Conservation (phyloP, 2,329 filamentous ascomycete genomes). For the Rhytidhysteron rufulum region DNA sequence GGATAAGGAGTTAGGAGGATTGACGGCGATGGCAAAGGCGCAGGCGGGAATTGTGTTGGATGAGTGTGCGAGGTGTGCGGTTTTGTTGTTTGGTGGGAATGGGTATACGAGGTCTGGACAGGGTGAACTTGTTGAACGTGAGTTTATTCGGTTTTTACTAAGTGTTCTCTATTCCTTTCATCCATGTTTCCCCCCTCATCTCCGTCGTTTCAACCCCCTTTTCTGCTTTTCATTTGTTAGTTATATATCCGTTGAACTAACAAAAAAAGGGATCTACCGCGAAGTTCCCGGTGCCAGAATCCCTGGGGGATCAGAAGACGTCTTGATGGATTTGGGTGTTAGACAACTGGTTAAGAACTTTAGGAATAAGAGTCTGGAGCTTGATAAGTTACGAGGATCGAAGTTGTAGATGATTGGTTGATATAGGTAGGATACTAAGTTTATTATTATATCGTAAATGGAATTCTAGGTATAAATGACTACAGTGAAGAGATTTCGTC, state of each 20-base stretch:
- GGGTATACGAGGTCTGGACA: conserved; percentile 67
- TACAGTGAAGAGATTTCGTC: no score
- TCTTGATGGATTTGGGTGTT: conserved; percentile 66
- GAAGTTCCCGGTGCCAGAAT: conserved; percentile 60
- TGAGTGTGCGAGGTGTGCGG: conserved; percentile 65
- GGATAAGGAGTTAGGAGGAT: conserved; percentile 63
- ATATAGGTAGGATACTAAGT: conserved; percentile 36
- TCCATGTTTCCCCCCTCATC: no score
- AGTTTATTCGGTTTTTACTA: conserved; percentile 31
- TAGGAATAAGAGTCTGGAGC: conserved; percentile 52
- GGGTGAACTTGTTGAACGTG: conserved; percentile 67
- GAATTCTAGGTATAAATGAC: no score
- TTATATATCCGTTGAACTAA: conserved; percentile 1
- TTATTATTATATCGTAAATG: no score
- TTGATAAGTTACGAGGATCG: conserved; percentile 43
- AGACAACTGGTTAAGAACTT: conserved; percentile 70
- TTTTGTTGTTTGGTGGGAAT: conserved; percentile 70
- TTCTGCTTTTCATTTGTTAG: no score
- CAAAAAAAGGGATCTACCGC: conserved; percentile 61
- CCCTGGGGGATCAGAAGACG: conserved; percentile 69
- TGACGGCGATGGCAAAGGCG: conserved; percentile 70
- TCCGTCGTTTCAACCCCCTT: no score
- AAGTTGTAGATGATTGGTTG: no score
- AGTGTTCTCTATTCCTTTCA: conserved; percentile 13
- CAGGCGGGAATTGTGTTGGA: conserved; percentile 68